phyloP scores from a whole-genome alignment of 306 rosid species.

The Gynostemma pentaphyllum region DNA sequence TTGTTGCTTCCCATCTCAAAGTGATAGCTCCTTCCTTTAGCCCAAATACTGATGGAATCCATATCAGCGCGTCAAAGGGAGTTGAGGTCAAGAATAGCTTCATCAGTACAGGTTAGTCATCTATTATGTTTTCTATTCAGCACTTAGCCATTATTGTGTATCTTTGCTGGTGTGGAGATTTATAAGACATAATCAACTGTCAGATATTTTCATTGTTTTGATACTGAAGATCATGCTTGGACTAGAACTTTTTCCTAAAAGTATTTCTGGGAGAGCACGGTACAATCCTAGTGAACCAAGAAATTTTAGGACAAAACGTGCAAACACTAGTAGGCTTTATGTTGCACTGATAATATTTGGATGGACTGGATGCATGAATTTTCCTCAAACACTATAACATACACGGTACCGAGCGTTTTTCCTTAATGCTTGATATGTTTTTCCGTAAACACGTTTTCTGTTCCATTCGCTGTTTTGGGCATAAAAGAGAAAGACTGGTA shows the following conservation, averaged over 20 bases:
- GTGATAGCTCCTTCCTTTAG: slow-evolving; percentile 64
- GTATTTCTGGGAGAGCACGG: neutral
- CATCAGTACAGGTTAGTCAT: slow-evolving; percentile 54
- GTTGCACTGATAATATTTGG: neutral
- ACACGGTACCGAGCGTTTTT: neutral
- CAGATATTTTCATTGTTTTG: neutral
- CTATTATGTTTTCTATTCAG: neutral
- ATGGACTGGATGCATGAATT: neutral
- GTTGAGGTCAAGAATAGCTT: slow-evolving; percentile 40
- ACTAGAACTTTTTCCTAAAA: neutral
- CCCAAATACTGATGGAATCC: slow-evolving; percentile 94
- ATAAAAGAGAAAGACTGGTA: too few relatives aligned
- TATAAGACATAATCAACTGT: neutral
- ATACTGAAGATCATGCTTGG: neutral
- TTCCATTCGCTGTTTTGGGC: neutral
- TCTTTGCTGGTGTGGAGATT: neutral
- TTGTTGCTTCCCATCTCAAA: slow-evolving; percentile 42
- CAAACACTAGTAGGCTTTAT: neutral
- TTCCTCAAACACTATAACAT: neutral
- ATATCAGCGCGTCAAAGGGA: slow-evolving; percentile 55
- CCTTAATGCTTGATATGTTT: neutral
- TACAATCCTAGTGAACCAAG: neutral
- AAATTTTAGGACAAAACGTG: neutral
- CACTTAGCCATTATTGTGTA: neutral
- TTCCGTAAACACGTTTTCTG: neutral